A percentile compares a stretch with the other conserved stretches of the same genome.
phyloP scores from a whole-genome alignment of 2,329 filamentous ascomycete species.

The Eutypella sp. region DNA sequence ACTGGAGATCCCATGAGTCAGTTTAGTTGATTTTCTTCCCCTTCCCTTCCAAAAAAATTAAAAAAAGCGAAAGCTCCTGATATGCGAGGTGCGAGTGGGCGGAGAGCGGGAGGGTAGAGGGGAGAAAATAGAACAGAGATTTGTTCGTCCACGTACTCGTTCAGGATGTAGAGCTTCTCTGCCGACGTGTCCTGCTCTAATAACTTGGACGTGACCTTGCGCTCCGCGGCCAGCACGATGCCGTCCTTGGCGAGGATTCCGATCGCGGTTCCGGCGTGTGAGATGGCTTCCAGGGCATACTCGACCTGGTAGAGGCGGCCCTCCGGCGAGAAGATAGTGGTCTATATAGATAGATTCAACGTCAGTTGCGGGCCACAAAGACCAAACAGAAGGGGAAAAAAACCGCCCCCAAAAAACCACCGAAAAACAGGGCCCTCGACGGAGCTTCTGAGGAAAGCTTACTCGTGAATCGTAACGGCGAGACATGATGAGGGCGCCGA shows the following conservation, averaged over 20 bases:
- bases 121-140: not conserved
- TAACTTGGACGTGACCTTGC: constrained; percentile 98
- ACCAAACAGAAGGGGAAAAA: too few relatives aligned
- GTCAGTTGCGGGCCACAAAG: too few relatives aligned
- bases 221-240: constrained; percentile 94
- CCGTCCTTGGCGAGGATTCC: constrained; percentile 97
- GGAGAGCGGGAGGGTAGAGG: too few relatives aligned
- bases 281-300: constrained; percentile 98
- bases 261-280: constrained; percentile 92
- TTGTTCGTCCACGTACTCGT: constrained; percentile 65
- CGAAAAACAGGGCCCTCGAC: too few relatives aligned
- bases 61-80: too few relatives aligned
- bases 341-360: constrained; percentile 58
- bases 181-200: constrained; percentile 98
- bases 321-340: constrained; percentile 99
- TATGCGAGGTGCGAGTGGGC: too few relatives aligned
- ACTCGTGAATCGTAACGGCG: constrained; percentile 97
- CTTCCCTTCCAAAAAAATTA: too few relatives aligned
- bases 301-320: constrained; percentile 98
- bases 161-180: constrained; percentile 99
- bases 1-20: constrained; percentile 43
- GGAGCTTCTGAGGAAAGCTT: constrained; percentile 37
- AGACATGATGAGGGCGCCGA: constrained; percentile 61
- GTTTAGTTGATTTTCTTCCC: too few relatives aligned
- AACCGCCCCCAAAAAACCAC: too few relatives aligned